Percentiles rank a stretch among this genome's conserved stretches.
phyloP scores from a whole-genome alignment of 129 eudicot genomes.

The Tagetes patula region DNA sequence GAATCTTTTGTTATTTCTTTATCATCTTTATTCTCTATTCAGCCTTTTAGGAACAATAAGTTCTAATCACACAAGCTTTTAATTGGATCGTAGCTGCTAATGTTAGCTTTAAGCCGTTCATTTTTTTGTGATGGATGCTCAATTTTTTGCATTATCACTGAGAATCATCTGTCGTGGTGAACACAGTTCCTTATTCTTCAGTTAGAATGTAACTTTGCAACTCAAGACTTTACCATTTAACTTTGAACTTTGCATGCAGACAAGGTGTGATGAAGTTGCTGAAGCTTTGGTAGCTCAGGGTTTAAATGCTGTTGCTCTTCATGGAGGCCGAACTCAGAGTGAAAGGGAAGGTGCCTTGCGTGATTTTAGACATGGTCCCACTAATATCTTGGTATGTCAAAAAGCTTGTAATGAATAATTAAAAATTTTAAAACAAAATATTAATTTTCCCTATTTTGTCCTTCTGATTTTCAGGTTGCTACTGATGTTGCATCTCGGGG shows the following conservation, averaged over 20 bases:
- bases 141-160: background rate
- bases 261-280: constrained; percentile 90
- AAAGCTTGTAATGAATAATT: background rate
- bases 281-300: constrained; percentile 79
- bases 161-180: background rate
- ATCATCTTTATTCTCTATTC: background rate
- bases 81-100: background rate
- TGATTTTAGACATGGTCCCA: constrained; percentile 86
- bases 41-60: background rate
- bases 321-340: constrained; percentile 81
- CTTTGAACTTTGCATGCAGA: constrained; percentile 42
- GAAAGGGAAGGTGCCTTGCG: constrained; percentile 82
- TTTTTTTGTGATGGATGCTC: background rate
- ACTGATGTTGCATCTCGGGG: constrained; percentile 94
- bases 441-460: background rate
- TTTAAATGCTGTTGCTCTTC: constrained; percentile 79
- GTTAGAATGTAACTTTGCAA: background rate
- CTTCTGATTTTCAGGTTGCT: constrained; percentile 66
- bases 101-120: background rate
- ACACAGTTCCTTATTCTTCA: background rate
- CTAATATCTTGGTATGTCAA: constrained; percentile 61
- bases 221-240: background rate
- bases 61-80: constrained; percentile 3
- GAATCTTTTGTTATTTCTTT: background rate
- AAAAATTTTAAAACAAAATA: background rate